Conservation (phyloP, 2,329 filamentous ascomycete genomes). For the Harringtonia aguacate region DNA sequence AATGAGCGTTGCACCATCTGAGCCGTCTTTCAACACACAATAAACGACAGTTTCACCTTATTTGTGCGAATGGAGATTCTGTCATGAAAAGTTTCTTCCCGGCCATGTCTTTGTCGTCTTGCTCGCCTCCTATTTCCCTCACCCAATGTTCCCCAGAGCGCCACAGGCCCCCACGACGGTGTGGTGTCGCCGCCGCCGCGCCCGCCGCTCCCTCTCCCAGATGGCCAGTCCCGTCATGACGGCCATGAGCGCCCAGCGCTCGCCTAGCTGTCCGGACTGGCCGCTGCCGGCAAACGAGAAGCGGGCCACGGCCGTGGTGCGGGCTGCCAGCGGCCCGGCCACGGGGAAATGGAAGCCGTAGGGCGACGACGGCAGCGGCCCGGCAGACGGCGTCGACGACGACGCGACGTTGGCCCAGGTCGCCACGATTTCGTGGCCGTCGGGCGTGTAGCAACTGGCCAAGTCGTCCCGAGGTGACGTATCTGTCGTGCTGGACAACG, state of each 20-base stretch:
- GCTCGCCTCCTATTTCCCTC: too few relatives aligned
- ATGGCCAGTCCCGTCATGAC: conserved; percentile 24
- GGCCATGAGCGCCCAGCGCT: conserved; percentile 30
- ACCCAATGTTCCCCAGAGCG: conserved; percentile 2
- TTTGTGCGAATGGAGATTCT: too few relatives aligned
- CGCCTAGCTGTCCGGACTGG: conserved; percentile 25
- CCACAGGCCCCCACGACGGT: conserved; percentile 4
- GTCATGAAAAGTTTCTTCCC: too few relatives aligned
- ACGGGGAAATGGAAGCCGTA: background rate
- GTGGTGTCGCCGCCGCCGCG: conserved; percentile 1
- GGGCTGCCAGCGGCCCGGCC: conserved; percentile 16
- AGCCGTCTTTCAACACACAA: too few relatives aligned
- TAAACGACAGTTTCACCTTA: too few relatives aligned
- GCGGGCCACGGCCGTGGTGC: conserved; percentile 11
- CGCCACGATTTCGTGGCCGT: conserved; percentile 5
- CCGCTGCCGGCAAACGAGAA: conserved; percentile 29
- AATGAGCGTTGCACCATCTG: too few relatives aligned
- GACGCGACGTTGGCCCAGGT: background rate
- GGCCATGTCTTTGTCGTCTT: too few relatives aligned
- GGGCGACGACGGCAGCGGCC: background rate
- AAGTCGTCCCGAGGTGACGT: background rate
- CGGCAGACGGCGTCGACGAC: background rate
- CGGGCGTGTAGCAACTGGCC: too few relatives aligned
- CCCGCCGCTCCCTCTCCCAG: conserved; percentile 12
- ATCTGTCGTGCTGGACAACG: background rate